These are phyloP conservation scores for Pseudozyma tsukubaensis DNA, from an alignment of 1,284 basidiomycete genomes.

Conservation along the genomic window DNA sequence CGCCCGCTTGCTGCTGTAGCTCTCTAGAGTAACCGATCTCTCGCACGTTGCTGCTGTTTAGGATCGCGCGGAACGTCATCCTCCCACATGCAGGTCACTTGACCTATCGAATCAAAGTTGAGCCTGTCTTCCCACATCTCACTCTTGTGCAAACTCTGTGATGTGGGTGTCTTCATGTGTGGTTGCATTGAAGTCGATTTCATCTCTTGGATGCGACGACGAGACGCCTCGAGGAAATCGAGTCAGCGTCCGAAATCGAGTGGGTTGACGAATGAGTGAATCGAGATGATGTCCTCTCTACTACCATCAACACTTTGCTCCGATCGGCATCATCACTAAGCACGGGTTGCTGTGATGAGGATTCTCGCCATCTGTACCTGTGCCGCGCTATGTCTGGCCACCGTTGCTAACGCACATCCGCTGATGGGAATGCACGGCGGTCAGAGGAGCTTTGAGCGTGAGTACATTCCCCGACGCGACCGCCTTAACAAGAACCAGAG, in stretches of 20 bases:
- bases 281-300: background rate
- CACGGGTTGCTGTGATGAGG: constrained; percentile 1
- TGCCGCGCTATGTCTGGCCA: background rate
- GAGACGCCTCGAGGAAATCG: background rate
- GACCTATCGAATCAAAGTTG: constrained; percentile 2
- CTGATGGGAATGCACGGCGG: background rate
- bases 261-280: background rate
- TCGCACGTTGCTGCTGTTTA: background rate
- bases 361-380: background rate
- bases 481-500: background rate
- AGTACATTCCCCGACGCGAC: too few species aligned
- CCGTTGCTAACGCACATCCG: constrained; percentile 12
- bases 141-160: constrained; percentile 2
- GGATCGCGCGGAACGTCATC: constrained; percentile 8
- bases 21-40: constrained; percentile 14
- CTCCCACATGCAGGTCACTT: constrained; percentile 4
- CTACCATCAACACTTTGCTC: background rate
- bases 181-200: background rate
- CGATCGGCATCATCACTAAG: background rate
- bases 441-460: too few species aligned
- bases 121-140: background rate
- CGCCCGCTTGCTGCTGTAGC: constrained; percentile 72
- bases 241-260: background rate
- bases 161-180: background rate
- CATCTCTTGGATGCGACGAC: constrained; percentile 3